phyloP scores from a whole-genome alignment of 2,329 filamentous ascomycete genomes.

The Monosporascus sp. region DNA sequence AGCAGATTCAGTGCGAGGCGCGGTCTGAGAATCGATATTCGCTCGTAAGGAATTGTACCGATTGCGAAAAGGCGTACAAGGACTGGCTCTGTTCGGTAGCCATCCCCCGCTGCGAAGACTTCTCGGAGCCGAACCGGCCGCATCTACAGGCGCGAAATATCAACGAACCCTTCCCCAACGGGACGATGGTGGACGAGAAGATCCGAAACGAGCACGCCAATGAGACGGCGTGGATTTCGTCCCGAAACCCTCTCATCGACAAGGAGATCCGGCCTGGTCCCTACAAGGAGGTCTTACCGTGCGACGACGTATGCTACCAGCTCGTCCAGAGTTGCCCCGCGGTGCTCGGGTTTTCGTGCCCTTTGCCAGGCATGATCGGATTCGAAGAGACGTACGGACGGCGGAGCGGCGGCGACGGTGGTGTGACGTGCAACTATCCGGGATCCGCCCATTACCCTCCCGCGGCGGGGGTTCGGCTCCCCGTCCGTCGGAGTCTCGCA shows the following conservation, averaged over 20 bases:
- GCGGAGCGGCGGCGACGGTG: constrained; percentile 14
- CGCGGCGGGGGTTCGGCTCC: constrained; percentile 23
- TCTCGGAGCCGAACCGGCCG: constrained; percentile 42
- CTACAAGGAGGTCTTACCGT: constrained; percentile 90
- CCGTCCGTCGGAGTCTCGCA: constrained; percentile 17
- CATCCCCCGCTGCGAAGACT: constrained; percentile 90
- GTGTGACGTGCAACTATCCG: constrained; percentile 54
- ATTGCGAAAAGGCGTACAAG: constrained; percentile 81
- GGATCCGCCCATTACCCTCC: constrained; percentile 51
- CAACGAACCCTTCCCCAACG: constrained; percentile 64
- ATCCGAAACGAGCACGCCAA: constrained; percentile 20
- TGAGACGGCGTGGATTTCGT: constrained; percentile 43
- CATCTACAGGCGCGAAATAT: constrained; percentile 68
- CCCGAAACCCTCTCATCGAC: constrained; percentile 72
- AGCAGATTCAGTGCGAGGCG: constrained; percentile 81
- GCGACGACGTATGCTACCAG: constrained; percentile 79
- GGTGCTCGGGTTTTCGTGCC: constrained; percentile 70
- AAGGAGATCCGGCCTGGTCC: constrained; percentile 69
- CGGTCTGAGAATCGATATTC: constrained; percentile 71
- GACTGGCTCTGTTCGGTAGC: constrained; percentile 90
- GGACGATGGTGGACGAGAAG: constrained; percentile 43
- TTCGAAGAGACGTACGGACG: constrained; percentile 44
- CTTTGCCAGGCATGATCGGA: constrained; percentile 36
- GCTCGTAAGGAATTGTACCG: constrained; percentile 66
- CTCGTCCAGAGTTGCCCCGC: constrained; percentile 83